A percentile compares a stretch with the other conserved stretches of the same genome.
These are phyloP conservation scores for Lasiosphaeris hirsuta DNA, from an alignment of 495 filamentous ascomycete genomes.

Conservation along the genomic window DNA sequence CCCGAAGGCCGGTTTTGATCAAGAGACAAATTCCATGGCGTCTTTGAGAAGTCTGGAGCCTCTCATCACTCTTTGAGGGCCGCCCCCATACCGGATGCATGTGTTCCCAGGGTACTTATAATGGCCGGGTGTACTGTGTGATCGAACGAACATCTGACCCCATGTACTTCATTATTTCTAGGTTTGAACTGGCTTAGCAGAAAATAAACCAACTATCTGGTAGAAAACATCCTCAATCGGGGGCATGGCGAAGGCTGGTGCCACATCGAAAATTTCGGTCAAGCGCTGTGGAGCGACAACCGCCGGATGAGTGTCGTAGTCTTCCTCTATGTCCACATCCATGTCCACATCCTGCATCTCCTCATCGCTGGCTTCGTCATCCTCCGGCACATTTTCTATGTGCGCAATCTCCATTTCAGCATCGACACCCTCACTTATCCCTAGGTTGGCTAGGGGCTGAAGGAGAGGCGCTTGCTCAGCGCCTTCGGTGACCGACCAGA, in stretches of 20 bases:
- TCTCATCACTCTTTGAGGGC: too few relatives aligned
- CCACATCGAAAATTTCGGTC: slow-evolving; percentile 68
- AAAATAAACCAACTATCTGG: slow-evolving; percentile 62
- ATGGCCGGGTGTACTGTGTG: too few relatives aligned
- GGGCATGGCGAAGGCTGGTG: slow-evolving; percentile 71
- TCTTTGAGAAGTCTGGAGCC: too few relatives aligned
- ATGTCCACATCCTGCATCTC: slow-evolving; percentile 36
- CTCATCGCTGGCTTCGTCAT: slow-evolving; percentile 49
- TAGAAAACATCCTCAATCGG: slow-evolving; percentile 75
- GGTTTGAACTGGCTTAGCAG: slow-evolving; percentile 39
- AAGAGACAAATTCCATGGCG: too few relatives aligned
- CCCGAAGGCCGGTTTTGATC: too few relatives aligned
- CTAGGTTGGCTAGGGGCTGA: slow-evolving; percentile 48
- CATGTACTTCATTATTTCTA: not conserved
- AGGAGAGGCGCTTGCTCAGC: slow-evolving; percentile 45
- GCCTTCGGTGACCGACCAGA: slow-evolving; percentile 51
- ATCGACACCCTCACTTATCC: slow-evolving; percentile 33
- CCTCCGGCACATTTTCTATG: slow-evolving; percentile 28
- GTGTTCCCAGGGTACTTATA: too few relatives aligned
- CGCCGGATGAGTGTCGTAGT: slow-evolving; percentile 40
- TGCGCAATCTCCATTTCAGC: slow-evolving; percentile 18
- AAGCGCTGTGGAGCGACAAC: slow-evolving; percentile 64
- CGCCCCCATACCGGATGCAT: too few relatives aligned
- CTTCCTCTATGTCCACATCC: slow-evolving; percentile 37
- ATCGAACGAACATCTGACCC: too few relatives aligned